Conservation (phyloP, 768 basidiomycete genomes). For the Mycena sanguinolenta region DNA sequence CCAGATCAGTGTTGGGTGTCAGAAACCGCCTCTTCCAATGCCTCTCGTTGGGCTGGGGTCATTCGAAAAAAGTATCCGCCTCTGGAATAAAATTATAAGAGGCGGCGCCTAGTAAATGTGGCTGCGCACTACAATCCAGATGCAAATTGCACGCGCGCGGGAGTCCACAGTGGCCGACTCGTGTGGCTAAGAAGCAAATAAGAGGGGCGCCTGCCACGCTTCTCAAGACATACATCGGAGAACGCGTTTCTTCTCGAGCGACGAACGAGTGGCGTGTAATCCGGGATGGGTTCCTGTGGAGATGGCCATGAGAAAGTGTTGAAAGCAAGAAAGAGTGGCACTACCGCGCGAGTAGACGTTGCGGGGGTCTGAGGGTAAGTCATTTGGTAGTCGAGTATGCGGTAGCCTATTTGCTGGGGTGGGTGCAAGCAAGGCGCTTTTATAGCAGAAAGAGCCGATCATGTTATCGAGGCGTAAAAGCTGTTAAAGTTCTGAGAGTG, state of each 20-base stretch:
- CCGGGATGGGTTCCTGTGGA: not conserved
- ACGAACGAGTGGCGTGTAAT: not conserved
- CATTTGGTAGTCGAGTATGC: not conserved
- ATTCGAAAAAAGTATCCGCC: not conserved
- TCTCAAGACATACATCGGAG: constrained; percentile 8
- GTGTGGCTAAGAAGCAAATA: not conserved
- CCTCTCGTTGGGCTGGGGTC: constrained; percentile 12
- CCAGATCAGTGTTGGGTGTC: constrained; percentile 23
- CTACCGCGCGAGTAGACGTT: constrained; percentile 1
- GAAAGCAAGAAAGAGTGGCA: not conserved
- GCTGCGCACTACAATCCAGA: constrained; percentile 18
- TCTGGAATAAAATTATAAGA: constrained; percentile 4
- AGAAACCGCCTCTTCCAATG: constrained; percentile 24
- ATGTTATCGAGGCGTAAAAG: not conserved
- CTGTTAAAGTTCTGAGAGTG: constrained; percentile 4
- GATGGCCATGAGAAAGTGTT: not conserved
- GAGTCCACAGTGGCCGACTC: not conserved
- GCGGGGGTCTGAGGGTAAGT: not conserved
- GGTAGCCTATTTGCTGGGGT: not conserved
- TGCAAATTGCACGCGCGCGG: constrained; percentile 11
- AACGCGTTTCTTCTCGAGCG: constrained; percentile 27
- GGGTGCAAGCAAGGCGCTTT: not conserved
- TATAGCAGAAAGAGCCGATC: constrained; percentile 11
- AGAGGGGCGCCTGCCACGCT: not conserved
- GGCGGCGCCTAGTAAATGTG: not conserved